Conservation (phyloP, 2,329 filamentous ascomycete genomes). For the Pestalotiopsis sp. region DNA sequence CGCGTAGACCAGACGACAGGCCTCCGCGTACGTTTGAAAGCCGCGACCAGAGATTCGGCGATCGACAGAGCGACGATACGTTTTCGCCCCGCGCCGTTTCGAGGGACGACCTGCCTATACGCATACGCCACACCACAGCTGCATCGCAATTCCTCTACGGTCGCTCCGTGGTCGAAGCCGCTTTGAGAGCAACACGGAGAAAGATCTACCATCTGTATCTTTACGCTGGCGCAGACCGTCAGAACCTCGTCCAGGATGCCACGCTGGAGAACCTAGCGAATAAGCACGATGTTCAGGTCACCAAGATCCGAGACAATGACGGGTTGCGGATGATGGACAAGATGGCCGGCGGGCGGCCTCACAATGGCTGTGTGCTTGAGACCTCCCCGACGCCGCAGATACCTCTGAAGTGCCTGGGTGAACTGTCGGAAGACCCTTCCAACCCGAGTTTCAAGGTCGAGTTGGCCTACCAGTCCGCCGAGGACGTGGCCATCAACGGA, state of each 20-base stretch:
- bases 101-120: conserved; percentile 36
- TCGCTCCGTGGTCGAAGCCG: conserved; percentile 76
- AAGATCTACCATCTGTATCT: conserved; percentile 86
- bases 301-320: conserved; percentile 54
- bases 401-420: conserved; percentile 62
- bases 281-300: conserved; percentile 53
- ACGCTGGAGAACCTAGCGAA: conserved; percentile 48
- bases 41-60: neutral
- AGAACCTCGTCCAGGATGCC: conserved; percentile 46
- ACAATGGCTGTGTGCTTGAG: conserved; percentile 90
- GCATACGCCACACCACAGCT: conserved; percentile 68
- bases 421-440: conserved; percentile 44
- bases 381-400: conserved; percentile 77
- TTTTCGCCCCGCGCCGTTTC: neutral
- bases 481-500: conserved; percentile 77
- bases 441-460: conserved; percentile 58
- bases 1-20: neutral
- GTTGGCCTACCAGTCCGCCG: conserved; percentile 68
- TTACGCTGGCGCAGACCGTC: conserved; percentile 59
- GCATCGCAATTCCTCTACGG: conserved; percentile 94
- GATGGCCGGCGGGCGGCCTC: conserved; percentile 79
- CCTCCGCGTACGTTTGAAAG: neutral
- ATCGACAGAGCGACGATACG: neutral
- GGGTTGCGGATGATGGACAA: conserved; percentile 76
- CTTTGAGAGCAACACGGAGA: conserved; percentile 66